A percentile compares a stretch with the other conserved stretches of the same genome.
Conservation (phyloP, 805 yeast species). For the Maudiozyma saulgeensis region DNA sequence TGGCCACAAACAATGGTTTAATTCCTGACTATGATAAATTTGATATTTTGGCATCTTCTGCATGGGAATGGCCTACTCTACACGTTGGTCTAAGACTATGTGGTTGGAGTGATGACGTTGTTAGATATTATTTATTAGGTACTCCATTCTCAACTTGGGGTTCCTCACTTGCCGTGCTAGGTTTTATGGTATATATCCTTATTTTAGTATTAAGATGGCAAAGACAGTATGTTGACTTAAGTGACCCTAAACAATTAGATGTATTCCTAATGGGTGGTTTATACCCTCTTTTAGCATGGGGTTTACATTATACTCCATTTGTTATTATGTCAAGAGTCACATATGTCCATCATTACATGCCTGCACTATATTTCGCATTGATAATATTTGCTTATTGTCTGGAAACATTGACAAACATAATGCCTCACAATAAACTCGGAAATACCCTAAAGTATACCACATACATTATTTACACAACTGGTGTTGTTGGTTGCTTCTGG, state of each 20-base stretch:
- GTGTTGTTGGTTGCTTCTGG: slow-evolving; percentile 47
- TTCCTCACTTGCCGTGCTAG: slow-evolving; percentile 51
- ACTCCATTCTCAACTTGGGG: slow-evolving; percentile 76
- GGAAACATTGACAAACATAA: slow-evolving; percentile 34
- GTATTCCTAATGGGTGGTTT: slow-evolving; percentile 60
- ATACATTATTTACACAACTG: slow-evolving; percentile 34
- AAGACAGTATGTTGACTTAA: slow-evolving; percentile 63
- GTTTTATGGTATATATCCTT: slow-evolving; percentile 41
- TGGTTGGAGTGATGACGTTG: slow-evolving; percentile 58
- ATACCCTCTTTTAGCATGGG: slow-evolving; percentile 76
- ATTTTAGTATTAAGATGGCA: slow-evolving; percentile 64
- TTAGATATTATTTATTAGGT: slow-evolving; percentile 63
- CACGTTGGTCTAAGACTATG: slow-evolving; percentile 69
- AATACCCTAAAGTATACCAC: slow-evolving; percentile 22
- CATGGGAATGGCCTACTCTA: slow-evolving; percentile 87
- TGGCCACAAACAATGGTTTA: slow-evolving; percentile 86
- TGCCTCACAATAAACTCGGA: slow-evolving; percentile 24
- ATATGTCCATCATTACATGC: slow-evolving; percentile 77
- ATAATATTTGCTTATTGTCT: slow-evolving; percentile 44
- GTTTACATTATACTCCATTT: slow-evolving; percentile 67
- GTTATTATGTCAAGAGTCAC: slow-evolving; percentile 79
- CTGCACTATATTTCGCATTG: slow-evolving; percentile 72
- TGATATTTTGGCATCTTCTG: slow-evolving; percentile 62
- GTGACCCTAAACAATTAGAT: slow-evolving; percentile 36
- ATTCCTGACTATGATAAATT: slow-evolving; percentile 68